Conservation (phyloP, 2,329 filamentous ascomycete genomes). For the Metarhizium sp. region DNA sequence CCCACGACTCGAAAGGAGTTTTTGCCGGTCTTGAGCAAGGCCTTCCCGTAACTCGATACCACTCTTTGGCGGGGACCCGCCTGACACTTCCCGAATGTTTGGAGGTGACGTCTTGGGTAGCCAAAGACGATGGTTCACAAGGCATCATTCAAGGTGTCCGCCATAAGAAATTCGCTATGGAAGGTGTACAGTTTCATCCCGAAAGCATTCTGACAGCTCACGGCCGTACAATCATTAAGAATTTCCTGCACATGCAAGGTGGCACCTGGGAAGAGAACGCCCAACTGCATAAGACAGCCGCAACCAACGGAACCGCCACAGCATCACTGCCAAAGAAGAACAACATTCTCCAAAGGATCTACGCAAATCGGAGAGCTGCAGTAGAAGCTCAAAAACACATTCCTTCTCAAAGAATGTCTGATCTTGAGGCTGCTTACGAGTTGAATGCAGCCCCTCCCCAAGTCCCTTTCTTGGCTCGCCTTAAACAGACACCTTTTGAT, state of each 20-base stretch:
- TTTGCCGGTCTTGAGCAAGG: conserved; percentile 73
- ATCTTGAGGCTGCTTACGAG: conserved; percentile 80
- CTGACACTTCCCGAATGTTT: conserved; percentile 76
- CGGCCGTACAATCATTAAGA: conserved; percentile 81
- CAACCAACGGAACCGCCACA: conserved; percentile 17
- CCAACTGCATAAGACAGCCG: conserved; percentile 35
- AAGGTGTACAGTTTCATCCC: conserved; percentile 95
- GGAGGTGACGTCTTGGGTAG: conserved; percentile 86
- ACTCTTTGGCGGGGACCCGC: conserved; percentile 89
- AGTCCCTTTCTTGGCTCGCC: conserved; percentile 67
- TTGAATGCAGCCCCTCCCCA: conserved; percentile 77
- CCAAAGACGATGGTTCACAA: conserved; percentile 63
- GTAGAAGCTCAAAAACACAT: conserved; percentile 76
- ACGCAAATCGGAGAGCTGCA: conserved; percentile 64
- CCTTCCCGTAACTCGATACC: conserved; percentile 86
- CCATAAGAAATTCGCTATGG: conserved; percentile 83
- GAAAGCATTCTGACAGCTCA: conserved; percentile 93
- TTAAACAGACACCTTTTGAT: conserved; percentile 76
- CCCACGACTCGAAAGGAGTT: conserved; percentile 85
- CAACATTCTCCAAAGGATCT: conserved; percentile 88
- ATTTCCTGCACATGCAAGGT: conserved; percentile 80
- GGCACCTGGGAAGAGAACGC: conserved; percentile 87
- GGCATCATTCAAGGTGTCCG: conserved; percentile 95
- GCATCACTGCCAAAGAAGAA: conserved; percentile 47
- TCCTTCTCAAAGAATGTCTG: conserved; percentile 72